A percentile compares a stretch with the other conserved stretches of the same genome.
phyloP scores from a whole-genome alignment of 768 basidiomycete genomes.

The Xanthoconium purpureum region DNA sequence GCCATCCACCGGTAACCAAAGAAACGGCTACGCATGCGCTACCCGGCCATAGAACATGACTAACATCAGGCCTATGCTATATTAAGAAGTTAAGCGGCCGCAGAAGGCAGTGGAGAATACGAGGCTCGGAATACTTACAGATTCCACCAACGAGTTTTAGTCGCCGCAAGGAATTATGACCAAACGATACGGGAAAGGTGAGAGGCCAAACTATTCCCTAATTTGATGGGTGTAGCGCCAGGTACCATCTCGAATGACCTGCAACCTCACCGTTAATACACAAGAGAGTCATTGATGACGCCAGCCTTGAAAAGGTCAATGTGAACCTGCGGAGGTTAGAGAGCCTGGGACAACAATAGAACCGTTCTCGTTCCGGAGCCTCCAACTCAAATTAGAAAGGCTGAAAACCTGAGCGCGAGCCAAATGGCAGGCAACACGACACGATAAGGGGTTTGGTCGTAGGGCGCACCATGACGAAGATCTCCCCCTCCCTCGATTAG shows the following conservation, averaged over 20 bases:
- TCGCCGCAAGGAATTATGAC: no score
- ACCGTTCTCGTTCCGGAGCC: constrained; percentile 51
- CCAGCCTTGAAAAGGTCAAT: constrained; percentile 51
- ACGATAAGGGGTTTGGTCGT: background rate
- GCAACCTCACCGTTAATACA: constrained; percentile 47
- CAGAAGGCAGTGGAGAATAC: background rate
- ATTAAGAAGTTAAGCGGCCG: background rate
- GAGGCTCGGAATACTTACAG: no score
- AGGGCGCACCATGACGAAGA: constrained; percentile 5
- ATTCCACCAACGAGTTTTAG: no score
- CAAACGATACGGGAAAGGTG: no score
- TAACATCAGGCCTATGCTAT: background rate
- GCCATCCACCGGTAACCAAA: background rate
- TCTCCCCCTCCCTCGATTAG: background rate
- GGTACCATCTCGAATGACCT: background rate
- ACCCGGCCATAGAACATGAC: background rate
- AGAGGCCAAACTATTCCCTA: no score
- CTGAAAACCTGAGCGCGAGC: constrained; percentile 34
- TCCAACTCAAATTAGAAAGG: constrained; percentile 49
- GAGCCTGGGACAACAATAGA: constrained; percentile 50
- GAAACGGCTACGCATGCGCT: background rate
- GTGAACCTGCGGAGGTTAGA: constrained; percentile 53
- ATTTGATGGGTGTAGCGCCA: background rate
- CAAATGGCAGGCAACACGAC: constrained; percentile 7
- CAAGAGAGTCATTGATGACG: constrained; percentile 48